Evolutionary conservation across 768 basidiomycete species (phyloP).

Genomic region (Lactarius pseudohatsudake): DNA sequence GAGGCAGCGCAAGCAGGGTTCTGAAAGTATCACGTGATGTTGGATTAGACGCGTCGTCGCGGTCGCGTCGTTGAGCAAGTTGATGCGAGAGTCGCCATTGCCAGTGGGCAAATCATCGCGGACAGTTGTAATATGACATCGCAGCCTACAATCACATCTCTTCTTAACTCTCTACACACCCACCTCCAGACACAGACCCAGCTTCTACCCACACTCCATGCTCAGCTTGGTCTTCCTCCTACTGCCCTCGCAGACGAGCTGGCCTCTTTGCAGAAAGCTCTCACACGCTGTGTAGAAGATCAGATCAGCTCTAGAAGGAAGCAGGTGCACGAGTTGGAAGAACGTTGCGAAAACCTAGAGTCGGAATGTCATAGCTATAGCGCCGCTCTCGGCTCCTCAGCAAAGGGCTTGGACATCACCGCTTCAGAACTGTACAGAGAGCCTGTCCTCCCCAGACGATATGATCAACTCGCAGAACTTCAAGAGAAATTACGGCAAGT

Average conservation of each 20-base stretch:
- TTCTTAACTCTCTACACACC: constrained; percentile 74
- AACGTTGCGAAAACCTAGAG: constrained; percentile 61
- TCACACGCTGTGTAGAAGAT: constrained; percentile 71
- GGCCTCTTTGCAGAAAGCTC: constrained; percentile 64
- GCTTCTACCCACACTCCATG: constrained; percentile 76
- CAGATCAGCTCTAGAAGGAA: constrained; percentile 67
- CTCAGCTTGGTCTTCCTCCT: constrained; percentile 78
- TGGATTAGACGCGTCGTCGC: constrained; percentile 17
- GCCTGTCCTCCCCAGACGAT: constrained; percentile 68
- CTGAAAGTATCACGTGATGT: constrained; percentile 34
- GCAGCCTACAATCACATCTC: constrained; percentile 48
- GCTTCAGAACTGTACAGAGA: constrained; percentile 72
- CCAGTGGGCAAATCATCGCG: background rate
- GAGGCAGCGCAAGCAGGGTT: constrained; percentile 58
- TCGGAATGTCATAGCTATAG: constrained; percentile 64
- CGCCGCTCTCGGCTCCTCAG: constrained; percentile 67
- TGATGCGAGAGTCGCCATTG: background rate
- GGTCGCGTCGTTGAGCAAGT: background rate
- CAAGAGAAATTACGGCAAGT: constrained; percentile 83
- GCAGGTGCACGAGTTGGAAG: constrained; percentile 76
- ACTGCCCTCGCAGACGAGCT: constrained; percentile 83
- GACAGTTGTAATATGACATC: constrained; percentile 15
- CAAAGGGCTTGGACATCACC: constrained; percentile 62
- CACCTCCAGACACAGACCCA: constrained; percentile 81
- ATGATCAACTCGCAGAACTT: constrained; percentile 63